These are phyloP conservation scores for Albizia julibrissin DNA, from an alignment of 306 rosid genomes.

Conservation along the genomic window DNA sequence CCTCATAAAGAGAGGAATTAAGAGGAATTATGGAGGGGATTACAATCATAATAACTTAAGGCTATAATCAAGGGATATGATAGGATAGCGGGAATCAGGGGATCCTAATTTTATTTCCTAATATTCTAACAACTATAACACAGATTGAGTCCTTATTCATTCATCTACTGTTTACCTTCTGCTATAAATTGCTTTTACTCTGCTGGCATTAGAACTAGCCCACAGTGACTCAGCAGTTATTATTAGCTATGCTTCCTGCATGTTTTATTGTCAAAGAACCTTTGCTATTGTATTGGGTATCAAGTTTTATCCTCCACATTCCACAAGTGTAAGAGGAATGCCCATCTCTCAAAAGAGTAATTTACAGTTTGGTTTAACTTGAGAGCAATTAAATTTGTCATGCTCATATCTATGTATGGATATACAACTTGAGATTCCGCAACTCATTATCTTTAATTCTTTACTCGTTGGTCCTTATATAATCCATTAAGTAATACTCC, in stretches of 20 bases:
- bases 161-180: slow-evolving; percentile 8
- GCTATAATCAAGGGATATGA: no score
- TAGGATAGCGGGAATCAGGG: no score
- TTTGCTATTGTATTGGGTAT: slow-evolving; percentile 1
- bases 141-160: not conserved
- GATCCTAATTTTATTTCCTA: no score
- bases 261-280: slow-evolving; percentile 2
- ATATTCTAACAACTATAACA: no score
- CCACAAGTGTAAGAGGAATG: not conserved
- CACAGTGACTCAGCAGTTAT: not conserved
- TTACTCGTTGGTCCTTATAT: not conserved
- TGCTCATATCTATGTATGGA: not conserved
- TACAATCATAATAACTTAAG: no score
- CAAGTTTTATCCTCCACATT: not conserved
- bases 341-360: not conserved
- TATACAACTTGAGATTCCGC: not conserved
- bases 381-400: not conserved
- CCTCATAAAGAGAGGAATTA: no score
- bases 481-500: not conserved
- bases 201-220: slow-evolving; percentile 17
- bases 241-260: not conserved
- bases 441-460: not conserved
- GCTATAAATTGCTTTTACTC: slow-evolving; percentile 23
- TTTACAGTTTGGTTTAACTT: not conserved
- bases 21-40: no score